A percentile compares a stretch with the other conserved stretches of the same genome.
Evolutionary conservation across 1,284 basidiomycete genomes (phyloP).

Genomic region (Ceratorhiza oryzae-sativae): DNA sequence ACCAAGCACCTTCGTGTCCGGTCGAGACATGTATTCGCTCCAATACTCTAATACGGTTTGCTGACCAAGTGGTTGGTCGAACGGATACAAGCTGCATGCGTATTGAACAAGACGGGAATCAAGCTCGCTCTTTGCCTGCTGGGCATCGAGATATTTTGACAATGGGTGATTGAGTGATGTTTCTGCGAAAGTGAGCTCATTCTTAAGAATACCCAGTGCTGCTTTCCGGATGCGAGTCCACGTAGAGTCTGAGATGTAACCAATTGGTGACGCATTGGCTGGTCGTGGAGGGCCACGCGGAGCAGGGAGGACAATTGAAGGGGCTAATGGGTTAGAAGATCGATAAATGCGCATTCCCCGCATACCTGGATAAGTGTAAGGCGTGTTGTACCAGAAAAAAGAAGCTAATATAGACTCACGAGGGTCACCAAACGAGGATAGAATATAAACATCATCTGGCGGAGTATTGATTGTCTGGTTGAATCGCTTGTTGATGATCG

Average conservation of each 20-base stretch:
- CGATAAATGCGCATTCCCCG: slow-evolving; percentile 3
- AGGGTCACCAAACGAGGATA: slow-evolving; percentile 50
- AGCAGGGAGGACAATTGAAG: slow-evolving; percentile 2
- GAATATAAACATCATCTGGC: slow-evolving; percentile 47
- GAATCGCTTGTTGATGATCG: slow-evolving; percentile 48
- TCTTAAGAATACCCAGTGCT: not conserved
- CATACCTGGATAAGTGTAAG: slow-evolving; percentile 5
- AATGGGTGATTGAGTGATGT: not conserved
- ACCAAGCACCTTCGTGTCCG: not conserved
- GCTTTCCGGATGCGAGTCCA: slow-evolving; percentile 5
- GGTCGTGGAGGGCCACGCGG: not conserved
- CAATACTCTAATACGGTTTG: not conserved
- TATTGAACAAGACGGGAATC: not conserved
- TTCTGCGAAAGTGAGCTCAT: not conserved
- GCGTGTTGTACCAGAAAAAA: not conserved
- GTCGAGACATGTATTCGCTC: not conserved
- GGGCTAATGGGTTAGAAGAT: slow-evolving; percentile 5
- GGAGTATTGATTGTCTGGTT: slow-evolving; percentile 47
- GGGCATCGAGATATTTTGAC: too few relatives aligned
- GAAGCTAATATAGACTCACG: slow-evolving; percentile 41
- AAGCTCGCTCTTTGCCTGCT: not conserved
- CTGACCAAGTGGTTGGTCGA: slow-evolving; percentile 2
- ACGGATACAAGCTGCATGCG: slow-evolving; percentile 6
- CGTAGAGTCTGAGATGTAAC: not conserved
- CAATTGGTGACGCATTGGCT: not conserved